Base-by-base conservation (phyloP, 495 filamentous ascomycete genomes). In the Hypoxylon trugodes region DNA sequence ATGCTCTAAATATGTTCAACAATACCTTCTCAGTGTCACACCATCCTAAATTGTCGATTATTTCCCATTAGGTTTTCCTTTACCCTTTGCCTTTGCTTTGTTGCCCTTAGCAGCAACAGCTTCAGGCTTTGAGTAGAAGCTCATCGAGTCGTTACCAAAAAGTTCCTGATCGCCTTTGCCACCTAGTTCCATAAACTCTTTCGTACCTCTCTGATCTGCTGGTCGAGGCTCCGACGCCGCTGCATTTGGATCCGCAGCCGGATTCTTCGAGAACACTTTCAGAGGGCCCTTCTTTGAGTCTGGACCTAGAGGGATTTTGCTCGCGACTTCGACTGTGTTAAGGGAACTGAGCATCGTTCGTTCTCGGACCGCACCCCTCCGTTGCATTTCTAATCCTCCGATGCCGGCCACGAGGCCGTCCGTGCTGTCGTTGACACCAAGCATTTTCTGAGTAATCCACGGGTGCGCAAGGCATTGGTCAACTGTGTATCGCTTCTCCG, bases 391-490 rank as follows among this genome's bases (percentile, higher is more conserved):
- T 18, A 98, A 82, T 25, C 86, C 84, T 18, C 84, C 87, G 61
- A 98, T 80, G 10, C 90, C 91, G 13, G 89, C 90, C 0, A 93
- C 91, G 13, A 99, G 81, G 22, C 92, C 92, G 65, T 96, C 94
- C n/a, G 92, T 97, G 73, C 93, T 97, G 71, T 98, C 96, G 36
- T 84, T 85, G 4, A 84, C 77, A 46, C 81, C 82, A 22, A 86
- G 59, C 6, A 69, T 72, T 26, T 77, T 76, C 19, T 78, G 70
- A 1, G 86, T 91, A 32, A 91, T 82, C 96, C 96, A 99, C 0
- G 93, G 92, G 73, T 99, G 95, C 50, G 91, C 81, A 5, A 98
- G 84, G 69, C 94, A 97, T 69, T 93, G 86, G 43, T 97, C 93
- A 52, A 98, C 85, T 0, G 90, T 95, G 71, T 89, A 92, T 25